Evolutionary conservation across 1,284 basidiomycete genomes (phyloP).

Genomic region (Ganoderma lingzhi): DNA sequence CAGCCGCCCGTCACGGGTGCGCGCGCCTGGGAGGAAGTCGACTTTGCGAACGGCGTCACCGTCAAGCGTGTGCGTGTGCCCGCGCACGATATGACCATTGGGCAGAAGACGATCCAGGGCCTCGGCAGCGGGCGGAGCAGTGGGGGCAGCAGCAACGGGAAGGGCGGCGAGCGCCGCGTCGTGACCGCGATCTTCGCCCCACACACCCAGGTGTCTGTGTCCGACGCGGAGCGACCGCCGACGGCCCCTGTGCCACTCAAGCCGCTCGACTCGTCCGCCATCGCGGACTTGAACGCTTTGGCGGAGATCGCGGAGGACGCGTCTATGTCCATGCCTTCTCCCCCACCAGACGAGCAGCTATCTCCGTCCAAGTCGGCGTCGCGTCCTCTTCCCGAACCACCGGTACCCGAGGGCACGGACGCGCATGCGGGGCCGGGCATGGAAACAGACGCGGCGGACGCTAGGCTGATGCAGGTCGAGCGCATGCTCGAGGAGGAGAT

Average conservation of each 20-base stretch:
- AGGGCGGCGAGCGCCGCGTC: constrained; percentile 38
- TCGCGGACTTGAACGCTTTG: constrained; percentile 3
- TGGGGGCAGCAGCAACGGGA: constrained; percentile 33
- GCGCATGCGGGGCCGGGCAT: neutral
- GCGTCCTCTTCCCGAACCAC: constrained; percentile 14
- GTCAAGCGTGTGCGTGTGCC: constrained; percentile 44
- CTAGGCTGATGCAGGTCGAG: constrained; percentile 14
- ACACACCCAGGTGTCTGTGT: neutral
- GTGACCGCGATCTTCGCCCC: constrained; percentile 45
- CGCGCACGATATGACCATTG: constrained; percentile 23
- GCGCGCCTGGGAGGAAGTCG: constrained; percentile 52
- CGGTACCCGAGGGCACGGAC: neutral
- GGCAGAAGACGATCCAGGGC: constrained; percentile 27
- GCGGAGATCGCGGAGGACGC: constrained; percentile 1
- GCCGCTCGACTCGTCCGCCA: constrained; percentile 9
- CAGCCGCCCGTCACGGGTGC: constrained; percentile 40
- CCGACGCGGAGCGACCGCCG: neutral
- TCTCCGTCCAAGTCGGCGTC: constrained; percentile 6
- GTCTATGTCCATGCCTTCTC: neutral
- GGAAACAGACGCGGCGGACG: constrained; percentile 7
- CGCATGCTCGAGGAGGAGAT: constrained; percentile 34
- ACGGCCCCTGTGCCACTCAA: constrained; percentile 9
- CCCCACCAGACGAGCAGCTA: constrained; percentile 5
- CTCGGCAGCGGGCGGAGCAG: constrained; percentile 34
- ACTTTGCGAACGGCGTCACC: constrained; percentile 45